Conservation (phyloP, 306 rosid species). For the Delonix regia region DNA sequence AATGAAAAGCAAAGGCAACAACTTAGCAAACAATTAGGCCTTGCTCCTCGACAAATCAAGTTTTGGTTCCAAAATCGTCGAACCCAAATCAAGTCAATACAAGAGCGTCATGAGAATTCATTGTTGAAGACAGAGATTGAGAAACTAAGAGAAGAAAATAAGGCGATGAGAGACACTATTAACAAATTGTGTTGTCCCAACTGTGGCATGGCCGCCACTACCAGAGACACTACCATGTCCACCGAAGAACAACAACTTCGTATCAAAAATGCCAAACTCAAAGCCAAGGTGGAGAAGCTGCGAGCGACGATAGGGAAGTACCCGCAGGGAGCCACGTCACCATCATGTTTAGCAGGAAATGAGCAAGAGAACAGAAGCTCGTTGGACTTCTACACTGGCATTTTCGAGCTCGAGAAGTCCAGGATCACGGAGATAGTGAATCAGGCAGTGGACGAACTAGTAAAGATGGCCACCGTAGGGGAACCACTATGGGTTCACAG, state of each 20-base stretch:
- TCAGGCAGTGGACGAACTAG: no score
- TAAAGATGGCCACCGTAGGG: no score
- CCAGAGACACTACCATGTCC: slow-evolving; percentile 57
- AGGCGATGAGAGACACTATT: slow-evolving; percentile 62
- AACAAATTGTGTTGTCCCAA: slow-evolving; percentile 82
- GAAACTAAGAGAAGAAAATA: no score
- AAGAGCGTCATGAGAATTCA: no score
- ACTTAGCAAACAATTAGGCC: slow-evolving; percentile 85
- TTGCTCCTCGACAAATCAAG: slow-evolving; percentile 91
- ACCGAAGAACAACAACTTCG: slow-evolving; percentile 84
- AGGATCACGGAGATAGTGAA: no score
- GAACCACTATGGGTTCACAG: no score
- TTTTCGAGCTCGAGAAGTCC: no score
- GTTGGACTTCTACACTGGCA: no score
- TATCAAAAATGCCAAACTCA: slow-evolving; percentile 85
- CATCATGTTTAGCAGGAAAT: slow-evolving; percentile 70
- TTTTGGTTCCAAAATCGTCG: slow-evolving; percentile 98
- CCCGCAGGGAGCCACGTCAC: slow-evolving; percentile 64
- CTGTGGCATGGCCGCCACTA: slow-evolving; percentile 71
- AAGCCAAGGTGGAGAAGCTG: slow-evolving; percentile 91
- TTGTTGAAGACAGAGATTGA: no score
- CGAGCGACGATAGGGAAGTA: slow-evolving; percentile 58
- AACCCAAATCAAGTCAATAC: no score
- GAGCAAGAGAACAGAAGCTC: no score
- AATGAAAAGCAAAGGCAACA: slow-evolving; percentile 96